These are phyloP conservation scores for Spathaspora gorwiae DNA, from an alignment of 805 yeast genomes.

Conservation along the genomic window DNA sequence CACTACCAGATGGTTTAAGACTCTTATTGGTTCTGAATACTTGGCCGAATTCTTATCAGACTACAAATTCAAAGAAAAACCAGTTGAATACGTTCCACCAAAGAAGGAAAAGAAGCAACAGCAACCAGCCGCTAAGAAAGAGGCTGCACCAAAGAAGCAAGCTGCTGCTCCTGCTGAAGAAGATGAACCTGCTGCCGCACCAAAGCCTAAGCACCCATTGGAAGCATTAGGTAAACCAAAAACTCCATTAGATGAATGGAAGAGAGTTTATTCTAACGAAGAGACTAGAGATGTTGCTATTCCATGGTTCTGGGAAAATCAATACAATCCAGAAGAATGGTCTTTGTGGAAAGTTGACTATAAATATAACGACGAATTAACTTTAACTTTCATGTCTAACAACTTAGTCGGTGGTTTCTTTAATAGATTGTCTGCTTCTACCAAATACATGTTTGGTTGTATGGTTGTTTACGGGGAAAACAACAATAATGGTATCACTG, in stretches of 20 bases:
- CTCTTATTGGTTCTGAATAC: constrained; percentile 44
- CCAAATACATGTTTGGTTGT: constrained; percentile 91
- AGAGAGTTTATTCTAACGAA: constrained; percentile 93
- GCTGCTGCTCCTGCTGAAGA: constrained; percentile 31
- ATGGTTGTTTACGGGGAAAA: constrained; percentile 96
- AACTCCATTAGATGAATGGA: constrained; percentile 84
- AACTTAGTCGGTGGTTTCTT: constrained; percentile 97
- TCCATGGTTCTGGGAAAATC: constrained; percentile 96
- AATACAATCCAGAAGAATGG: constrained; percentile 89
- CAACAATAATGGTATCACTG: constrained; percentile 96
- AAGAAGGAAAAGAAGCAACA: constrained; percentile 65
- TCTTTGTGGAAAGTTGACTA: constrained; percentile 92
- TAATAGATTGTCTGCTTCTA: constrained; percentile 87
- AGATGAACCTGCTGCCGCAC: constrained; percentile 47
- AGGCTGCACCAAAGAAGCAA: constrained; percentile 35
- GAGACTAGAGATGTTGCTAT: constrained; percentile 91
- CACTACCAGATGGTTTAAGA: constrained; percentile 67
- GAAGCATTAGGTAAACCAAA: constrained; percentile 72
- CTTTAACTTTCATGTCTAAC: constrained; percentile 96
- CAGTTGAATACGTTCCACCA: constrained; percentile 64
- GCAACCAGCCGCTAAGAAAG: constrained; percentile 40
- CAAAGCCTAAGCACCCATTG: constrained; percentile 90
- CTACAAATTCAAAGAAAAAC: constrained; percentile 58
- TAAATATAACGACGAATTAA: constrained; percentile 97
- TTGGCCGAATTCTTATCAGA: constrained; percentile 46